phyloP scores from a whole-genome alignment of 371 early-diverging fungal species.

The Saksenaea oblongispora region DNA sequence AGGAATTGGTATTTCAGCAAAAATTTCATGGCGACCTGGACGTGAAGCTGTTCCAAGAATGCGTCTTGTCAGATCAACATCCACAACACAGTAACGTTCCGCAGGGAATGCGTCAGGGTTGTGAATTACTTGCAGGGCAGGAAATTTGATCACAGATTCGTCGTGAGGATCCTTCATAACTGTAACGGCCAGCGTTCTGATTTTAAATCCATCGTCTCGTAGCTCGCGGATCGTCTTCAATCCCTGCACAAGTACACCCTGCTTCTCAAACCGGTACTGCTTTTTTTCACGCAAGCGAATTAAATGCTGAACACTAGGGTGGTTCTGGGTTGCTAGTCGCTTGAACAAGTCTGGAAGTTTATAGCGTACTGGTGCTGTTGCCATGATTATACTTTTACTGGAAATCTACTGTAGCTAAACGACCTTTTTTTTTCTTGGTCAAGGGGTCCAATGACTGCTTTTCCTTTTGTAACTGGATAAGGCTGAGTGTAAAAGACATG shows the following conservation, averaged over 20 bases:
- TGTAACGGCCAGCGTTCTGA: constrained; percentile 40
- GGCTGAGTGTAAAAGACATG: no score
- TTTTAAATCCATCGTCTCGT: constrained; percentile 22
- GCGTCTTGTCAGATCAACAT: constrained; percentile 44
- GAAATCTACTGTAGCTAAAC: background rate
- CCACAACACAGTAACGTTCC: constrained; percentile 30
- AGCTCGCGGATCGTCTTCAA: constrained; percentile 36
- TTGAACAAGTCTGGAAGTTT: constrained; percentile 28
- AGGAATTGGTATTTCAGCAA: constrained; percentile 43
- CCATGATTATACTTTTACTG: background rate
- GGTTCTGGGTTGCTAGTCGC: constrained; percentile 24
- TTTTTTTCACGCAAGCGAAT: constrained; percentile 37
- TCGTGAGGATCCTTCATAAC: constrained; percentile 27
- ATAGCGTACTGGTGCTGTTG: constrained; percentile 18
- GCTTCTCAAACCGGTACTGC: constrained; percentile 30
- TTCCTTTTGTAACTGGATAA: no score
- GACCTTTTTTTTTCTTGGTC: background rate
- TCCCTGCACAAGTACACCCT: constrained; percentile 40
- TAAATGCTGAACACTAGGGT: constrained; percentile 28
- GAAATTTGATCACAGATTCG: constrained; percentile 33
- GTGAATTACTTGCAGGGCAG: constrained; percentile 30
- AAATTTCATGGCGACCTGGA: constrained; percentile 45
- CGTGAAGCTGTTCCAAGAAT: constrained; percentile 53
- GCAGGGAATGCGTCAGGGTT: constrained; percentile 40
- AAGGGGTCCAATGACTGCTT: no score